Percentiles rank a stretch among this genome's conserved stretches.
These are phyloP conservation scores for Carex myosuroides DNA, from an alignment of 176 grass and related monocot genomes.

Conservation along the genomic window DNA sequence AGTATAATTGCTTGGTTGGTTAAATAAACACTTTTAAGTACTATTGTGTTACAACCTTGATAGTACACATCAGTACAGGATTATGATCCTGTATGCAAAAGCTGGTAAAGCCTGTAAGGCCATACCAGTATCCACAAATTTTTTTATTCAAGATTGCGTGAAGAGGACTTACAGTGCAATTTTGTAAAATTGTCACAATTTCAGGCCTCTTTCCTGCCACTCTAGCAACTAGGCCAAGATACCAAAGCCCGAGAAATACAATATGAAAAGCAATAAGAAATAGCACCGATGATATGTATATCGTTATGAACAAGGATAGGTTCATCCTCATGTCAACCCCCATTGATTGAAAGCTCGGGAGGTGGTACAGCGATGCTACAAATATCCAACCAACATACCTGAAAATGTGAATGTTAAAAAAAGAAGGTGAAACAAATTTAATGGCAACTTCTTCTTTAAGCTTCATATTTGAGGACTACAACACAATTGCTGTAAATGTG, in stretches of 20 bases:
- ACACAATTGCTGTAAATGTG: too few species aligned
- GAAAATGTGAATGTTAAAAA: constrained; percentile 27
- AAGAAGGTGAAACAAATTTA: background rate
- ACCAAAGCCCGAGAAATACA: constrained; percentile 93
- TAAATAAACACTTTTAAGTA: background rate
- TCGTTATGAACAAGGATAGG: constrained; percentile 83
- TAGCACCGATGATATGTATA: constrained; percentile 87
- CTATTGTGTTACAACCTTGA: background rate
- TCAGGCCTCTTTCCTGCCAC: constrained; percentile 73
- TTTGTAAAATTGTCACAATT: constrained; percentile 85
- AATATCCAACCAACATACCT: constrained; percentile 97
- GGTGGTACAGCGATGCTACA: constrained; percentile 83
- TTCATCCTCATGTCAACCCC: constrained; percentile 98
- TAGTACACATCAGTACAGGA: background rate
- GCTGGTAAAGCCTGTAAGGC: background rate
- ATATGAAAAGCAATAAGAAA: constrained; percentile 81
- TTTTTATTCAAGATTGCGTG: background rate
- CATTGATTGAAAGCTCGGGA: constrained; percentile 96
- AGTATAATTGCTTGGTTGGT: background rate
- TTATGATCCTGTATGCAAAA: background rate
- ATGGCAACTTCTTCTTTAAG: background rate
- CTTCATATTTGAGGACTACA: background rate
- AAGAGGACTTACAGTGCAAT: constrained; percentile 66
- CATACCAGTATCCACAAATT: background rate
- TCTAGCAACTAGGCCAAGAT: constrained; percentile 76